These are phyloP conservation scores for Hevea brasiliensis DNA, from an alignment of 345 rosid genomes.

Conservation along the genomic window DNA sequence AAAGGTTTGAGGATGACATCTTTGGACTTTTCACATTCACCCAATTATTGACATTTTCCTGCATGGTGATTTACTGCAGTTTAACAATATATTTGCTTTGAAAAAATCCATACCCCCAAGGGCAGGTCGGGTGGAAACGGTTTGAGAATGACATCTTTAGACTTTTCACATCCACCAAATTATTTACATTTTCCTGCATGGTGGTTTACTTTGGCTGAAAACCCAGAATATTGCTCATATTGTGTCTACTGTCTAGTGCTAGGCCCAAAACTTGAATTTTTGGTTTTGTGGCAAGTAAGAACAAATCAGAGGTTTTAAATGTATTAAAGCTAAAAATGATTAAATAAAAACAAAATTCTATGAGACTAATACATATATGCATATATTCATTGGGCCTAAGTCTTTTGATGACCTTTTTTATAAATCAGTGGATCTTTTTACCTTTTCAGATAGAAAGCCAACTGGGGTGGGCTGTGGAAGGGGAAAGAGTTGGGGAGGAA, in stretches of 20 bases:
- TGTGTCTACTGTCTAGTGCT: not conserved
- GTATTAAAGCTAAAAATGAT: not conserved
- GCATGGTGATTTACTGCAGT: no score
- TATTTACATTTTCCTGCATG: not conserved
- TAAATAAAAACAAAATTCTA: no score
- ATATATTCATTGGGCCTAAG: not conserved
- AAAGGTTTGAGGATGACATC: not conserved
- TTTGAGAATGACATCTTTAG: not conserved
- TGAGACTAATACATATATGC: not conserved
- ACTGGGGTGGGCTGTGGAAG: conserved; percentile 39
- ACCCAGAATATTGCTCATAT: no score
- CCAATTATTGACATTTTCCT: not conserved
- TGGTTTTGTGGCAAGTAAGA: not conserved
- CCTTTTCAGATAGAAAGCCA: conserved; percentile 36
- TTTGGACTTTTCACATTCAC: not conserved
- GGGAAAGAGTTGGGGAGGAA: conserved; percentile 18
- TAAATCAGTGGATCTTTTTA: not conserved
- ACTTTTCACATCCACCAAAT: not conserved
- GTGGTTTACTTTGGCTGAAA: not conserved
- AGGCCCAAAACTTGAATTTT: not conserved
- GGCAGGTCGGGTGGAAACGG: no score
- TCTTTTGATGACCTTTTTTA: not conserved
- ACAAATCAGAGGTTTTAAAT: not conserved
- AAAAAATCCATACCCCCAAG: no score
- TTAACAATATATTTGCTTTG: no score